phyloP scores from a whole-genome alignment of 2,329 filamentous ascomycete genomes.

The Exophiala aquamarina region DNA sequence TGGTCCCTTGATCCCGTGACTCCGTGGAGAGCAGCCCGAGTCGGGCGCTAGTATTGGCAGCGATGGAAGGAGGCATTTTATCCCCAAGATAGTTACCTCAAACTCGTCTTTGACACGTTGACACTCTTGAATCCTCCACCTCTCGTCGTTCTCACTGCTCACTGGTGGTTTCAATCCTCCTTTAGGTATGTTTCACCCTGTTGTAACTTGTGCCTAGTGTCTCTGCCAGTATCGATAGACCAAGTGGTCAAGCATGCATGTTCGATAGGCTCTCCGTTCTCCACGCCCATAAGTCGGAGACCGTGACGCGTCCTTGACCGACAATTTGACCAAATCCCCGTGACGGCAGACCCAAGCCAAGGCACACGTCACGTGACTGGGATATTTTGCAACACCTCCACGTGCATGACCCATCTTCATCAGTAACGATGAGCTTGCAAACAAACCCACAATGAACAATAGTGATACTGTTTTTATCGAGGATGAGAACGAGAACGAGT shows the following conservation, averaged over 20 bases:
- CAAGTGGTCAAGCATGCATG: no score
- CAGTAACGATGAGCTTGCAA: background rate
- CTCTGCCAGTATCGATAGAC: background rate
- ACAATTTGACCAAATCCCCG: background rate
- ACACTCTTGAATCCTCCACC: background rate
- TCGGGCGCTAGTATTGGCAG: no score
- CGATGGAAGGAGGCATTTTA: no score
- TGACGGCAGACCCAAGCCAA: background rate
- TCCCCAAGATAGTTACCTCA: no score
- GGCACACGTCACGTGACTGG: background rate
- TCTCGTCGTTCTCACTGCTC: background rate
- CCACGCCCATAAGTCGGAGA: no score
- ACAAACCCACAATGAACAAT: no score
- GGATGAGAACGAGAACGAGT: conserved; percentile 39
- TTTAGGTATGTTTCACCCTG: background rate
- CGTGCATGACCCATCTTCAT: background rate
- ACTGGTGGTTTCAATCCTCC: background rate
- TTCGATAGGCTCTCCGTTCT: no score
- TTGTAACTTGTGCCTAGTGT: background rate
- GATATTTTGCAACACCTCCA: background rate
- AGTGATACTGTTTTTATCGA: conserved; percentile 10
- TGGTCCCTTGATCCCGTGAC: no score
- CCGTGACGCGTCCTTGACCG: no score
- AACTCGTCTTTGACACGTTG: no score
- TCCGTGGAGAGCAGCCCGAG: no score